Percentiles rank a stretch among this genome's conserved stretches.
Evolutionary conservation across 169 alveolate genomes (phyloP).

Genomic region (Plasmodium falciparum): DNA sequence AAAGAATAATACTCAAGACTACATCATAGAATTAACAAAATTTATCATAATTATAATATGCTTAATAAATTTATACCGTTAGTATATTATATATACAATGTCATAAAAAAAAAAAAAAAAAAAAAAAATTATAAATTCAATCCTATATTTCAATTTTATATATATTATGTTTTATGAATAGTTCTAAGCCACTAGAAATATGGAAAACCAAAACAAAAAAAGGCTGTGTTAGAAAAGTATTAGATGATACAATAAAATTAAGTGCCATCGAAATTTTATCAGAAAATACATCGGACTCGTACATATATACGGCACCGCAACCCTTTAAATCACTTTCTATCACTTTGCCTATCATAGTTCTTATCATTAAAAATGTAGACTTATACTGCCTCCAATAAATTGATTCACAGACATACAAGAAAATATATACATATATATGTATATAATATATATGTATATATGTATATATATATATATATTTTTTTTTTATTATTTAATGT

Average conservation of each 20-base stretch:
- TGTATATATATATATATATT: neutral
- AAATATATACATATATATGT: too few relatives aligned
- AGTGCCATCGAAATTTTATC: conserved; percentile 68
- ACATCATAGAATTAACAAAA: neutral
- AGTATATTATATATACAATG: neutral
- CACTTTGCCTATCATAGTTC: conserved; percentile 48
- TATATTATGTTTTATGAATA: neutral
- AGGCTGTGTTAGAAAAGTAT: conserved; percentile 58
- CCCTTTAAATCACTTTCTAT: conserved; percentile 37
- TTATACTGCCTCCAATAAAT: too few relatives aligned
- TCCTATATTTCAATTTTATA: neutral
- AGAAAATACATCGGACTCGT: conserved; percentile 67
- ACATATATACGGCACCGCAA: conserved; percentile 51
- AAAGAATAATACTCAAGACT: neutral
- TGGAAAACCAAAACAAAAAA: conserved; percentile 67
- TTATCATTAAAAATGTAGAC: conserved; percentile 65
- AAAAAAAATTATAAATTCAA: neutral
- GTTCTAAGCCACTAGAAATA: conserved; percentile 68
- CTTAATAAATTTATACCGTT: too few relatives aligned
- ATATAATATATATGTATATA: neutral
- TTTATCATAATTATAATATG: neutral
- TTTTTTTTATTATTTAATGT: neutral
- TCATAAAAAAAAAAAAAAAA: neutral
- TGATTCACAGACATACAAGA: too few relatives aligned
- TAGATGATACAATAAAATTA: conserved; percentile 66